Conservation (phyloP, 2,329 filamentous ascomycete genomes). For the Elsinoe batatas region DNA sequence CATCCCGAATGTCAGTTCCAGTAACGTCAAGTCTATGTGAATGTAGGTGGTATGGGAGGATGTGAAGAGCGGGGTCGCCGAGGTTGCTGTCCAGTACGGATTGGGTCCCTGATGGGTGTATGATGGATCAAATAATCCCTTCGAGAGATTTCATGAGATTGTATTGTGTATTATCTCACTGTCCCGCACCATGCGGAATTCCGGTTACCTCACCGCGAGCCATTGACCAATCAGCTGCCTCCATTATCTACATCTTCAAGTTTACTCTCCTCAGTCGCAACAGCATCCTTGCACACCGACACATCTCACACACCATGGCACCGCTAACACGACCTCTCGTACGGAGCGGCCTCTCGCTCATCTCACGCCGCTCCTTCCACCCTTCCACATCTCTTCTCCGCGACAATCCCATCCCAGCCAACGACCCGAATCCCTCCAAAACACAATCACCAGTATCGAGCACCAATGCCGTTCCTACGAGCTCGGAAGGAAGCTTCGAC, state of each 20-base stretch:
- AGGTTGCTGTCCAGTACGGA: neutral
- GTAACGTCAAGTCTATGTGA: neutral
- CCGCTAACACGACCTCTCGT: neutral
- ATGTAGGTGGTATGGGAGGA: neutral
- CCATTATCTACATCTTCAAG: slow-evolving; percentile 1
- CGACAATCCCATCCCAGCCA: slow-evolving; percentile 49
- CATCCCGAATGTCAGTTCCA: slow-evolving; percentile 45
- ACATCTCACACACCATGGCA: neutral
- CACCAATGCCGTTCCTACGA: slow-evolving; percentile 50
- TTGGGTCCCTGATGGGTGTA: neutral
- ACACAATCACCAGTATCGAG: slow-evolving; percentile 42
- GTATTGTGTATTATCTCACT: neutral
- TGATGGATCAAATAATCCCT: no score
- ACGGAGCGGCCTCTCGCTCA: neutral
- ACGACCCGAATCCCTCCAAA: slow-evolving; percentile 47
- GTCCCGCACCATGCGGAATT: neutral
- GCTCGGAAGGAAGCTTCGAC: slow-evolving; percentile 41
- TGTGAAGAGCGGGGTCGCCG: neutral
- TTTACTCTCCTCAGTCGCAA: slow-evolving; percentile 1
- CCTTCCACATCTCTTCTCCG: slow-evolving; percentile 12
- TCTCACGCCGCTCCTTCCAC: slow-evolving; percentile 18
- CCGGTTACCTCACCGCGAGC: neutral
- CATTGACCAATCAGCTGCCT: slow-evolving; percentile 9
- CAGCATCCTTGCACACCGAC: neutral
- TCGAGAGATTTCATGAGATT: no score